A percentile compares a stretch with the other conserved stretches of the same genome.
These are phyloP conservation scores for Oryza australiensis DNA, from an alignment of 176 grass and related monocot species.

Conservation along the genomic window DNA sequence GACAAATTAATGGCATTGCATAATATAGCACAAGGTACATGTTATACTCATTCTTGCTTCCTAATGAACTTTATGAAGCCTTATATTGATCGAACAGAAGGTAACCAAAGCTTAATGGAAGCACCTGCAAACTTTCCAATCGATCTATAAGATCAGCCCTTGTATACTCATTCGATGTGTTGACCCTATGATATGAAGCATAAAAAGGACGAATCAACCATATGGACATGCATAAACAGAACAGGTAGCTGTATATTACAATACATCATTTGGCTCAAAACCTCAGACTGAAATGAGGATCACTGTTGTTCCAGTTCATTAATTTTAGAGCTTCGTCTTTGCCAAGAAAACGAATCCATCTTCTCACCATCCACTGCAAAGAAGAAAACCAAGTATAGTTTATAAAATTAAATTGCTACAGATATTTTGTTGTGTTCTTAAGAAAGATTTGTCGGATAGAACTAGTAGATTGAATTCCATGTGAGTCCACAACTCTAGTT, in stretches of 20 bases:
- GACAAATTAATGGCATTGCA: neutral
- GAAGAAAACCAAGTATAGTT: conserved; percentile 26
- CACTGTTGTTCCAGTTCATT: conserved; percentile 93
- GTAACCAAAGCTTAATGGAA: conserved; percentile 43
- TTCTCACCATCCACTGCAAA: conserved; percentile 93
- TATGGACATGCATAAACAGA: conserved; percentile 19
- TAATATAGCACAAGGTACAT: neutral
- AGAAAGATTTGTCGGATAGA: conserved; percentile 9
- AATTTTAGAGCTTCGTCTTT: conserved; percentile 84
- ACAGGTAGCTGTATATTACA: conserved; percentile 14
- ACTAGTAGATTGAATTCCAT: conserved; percentile 15
- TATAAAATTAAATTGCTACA: conserved; percentile 17
- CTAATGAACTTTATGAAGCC: conserved; percentile 9
- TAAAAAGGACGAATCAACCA: conserved; percentile 23
- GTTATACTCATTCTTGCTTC: neutral
- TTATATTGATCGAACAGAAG: neutral
- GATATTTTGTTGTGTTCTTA: conserved; percentile 32
- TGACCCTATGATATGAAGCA: conserved; percentile 65
- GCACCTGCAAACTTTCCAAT: conserved; percentile 78
- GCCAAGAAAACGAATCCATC: conserved; percentile 82
- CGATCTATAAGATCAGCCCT: conserved; percentile 64
- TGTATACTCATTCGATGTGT: conserved; percentile 77
- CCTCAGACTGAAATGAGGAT: conserved; percentile 90
- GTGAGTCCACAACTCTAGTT: conserved; percentile 10
- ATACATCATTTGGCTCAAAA: conserved; percentile 35